These are phyloP conservation scores for Teratosphaeria viscida DNA, from an alignment of 2,329 filamentous ascomycete genomes.

Conservation along the genomic window DNA sequence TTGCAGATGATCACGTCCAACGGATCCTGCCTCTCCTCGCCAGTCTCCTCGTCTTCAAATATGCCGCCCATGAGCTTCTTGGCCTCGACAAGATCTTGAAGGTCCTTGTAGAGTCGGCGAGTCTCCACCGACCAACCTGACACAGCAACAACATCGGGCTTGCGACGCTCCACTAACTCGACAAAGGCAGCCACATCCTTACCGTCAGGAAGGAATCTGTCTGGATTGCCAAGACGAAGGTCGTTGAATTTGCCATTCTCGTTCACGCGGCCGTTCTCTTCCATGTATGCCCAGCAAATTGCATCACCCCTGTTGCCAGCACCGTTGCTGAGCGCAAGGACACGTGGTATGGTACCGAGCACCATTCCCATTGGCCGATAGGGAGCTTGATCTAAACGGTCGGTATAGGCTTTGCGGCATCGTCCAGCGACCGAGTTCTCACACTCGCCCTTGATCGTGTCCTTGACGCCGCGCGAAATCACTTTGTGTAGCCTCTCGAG, in stretches of 20 bases:
- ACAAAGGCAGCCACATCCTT: constrained; percentile 60
- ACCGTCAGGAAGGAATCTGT: constrained; percentile 57
- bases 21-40: constrained; percentile 64
- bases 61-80: constrained; percentile 67
- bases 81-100: constrained; percentile 68
- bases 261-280: constrained; percentile 79
- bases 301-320: constrained; percentile 70
- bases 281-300: constrained; percentile 82
- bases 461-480: constrained; percentile 87
- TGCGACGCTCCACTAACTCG: constrained; percentile 66
- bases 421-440: constrained; percentile 83
- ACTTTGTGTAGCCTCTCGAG: constrained; percentile 71
- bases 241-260: constrained; percentile 84
- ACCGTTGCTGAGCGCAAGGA: constrained; percentile 79
- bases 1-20: constrained; percentile 88
- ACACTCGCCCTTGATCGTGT: constrained; percentile 84
- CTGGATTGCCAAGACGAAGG: constrained; percentile 53
- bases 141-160: constrained; percentile 82
- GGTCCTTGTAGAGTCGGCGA: constrained; percentile 67
- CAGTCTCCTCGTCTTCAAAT: constrained; percentile 84
- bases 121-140: constrained; percentile 84
- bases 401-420: constrained; percentile 80
- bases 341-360: constrained; percentile 75
- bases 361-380: constrained; percentile 92
- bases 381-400: constrained; percentile 86